These are phyloP conservation scores for Gossypium anomalum DNA, from an alignment of 345 rosid species.

Conservation along the genomic window DNA sequence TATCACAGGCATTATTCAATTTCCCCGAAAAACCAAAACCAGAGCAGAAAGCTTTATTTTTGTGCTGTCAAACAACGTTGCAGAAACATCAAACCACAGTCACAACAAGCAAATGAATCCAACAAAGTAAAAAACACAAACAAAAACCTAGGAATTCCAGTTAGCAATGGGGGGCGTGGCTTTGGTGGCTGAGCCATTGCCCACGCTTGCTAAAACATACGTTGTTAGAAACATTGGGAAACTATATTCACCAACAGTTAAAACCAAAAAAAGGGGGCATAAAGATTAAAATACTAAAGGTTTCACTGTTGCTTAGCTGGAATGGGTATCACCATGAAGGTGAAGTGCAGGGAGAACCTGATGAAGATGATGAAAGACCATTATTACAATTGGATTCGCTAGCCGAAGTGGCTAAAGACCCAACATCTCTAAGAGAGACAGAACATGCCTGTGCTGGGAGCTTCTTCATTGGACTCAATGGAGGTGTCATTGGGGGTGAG, in stretches of 20 bases:
- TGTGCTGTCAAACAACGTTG: conserved; percentile 2
- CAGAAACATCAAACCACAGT: conserved; percentile 13
- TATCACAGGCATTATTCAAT: conserved; percentile 32
- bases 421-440: conserved; percentile 50
- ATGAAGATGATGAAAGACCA: conserved; percentile 56
- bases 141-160: not conserved
- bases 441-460: conserved; percentile 75
- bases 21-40: conserved; percentile 10
- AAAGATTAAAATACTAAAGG: not conserved
- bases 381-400: conserved; percentile 55
- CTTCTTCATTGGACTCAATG: conserved; percentile 79
- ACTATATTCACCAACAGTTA: not conserved
- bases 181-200: conserved; percentile 16
- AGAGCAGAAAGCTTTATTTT: not conserved
- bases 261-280: not conserved
- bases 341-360: conserved; percentile 68
- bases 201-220: conserved; percentile 23
- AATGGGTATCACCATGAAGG: conserved; percentile 64
- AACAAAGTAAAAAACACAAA: not conserved
- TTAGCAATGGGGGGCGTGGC: conserved; percentile 12
- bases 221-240: not conserved
- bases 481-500: conserved; percentile 43
- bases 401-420: conserved; percentile 48
- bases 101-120: conserved; percentile 22
- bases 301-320: too few species aligned